Evolutionary conservation across 768 basidiomycete genomes (phyloP).

Genomic region (Lyophyllum shimeji): DNA sequence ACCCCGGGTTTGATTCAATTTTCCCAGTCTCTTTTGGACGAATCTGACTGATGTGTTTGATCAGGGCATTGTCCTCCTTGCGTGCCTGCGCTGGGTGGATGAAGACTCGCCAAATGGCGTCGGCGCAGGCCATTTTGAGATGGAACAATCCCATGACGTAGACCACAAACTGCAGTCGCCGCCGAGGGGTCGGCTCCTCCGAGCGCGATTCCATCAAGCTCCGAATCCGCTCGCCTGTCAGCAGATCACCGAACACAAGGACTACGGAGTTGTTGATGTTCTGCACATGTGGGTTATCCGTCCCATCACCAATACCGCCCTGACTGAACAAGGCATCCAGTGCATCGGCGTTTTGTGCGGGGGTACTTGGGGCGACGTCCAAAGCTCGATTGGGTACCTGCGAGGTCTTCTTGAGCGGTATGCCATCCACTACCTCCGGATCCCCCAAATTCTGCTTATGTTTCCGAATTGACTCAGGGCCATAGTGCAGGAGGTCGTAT

Average conservation of each 20-base stretch:
- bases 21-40: slow-evolving; percentile 26
- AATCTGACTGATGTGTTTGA: slow-evolving; percentile 19
- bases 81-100: slow-evolving; percentile 14
- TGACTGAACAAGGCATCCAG: slow-evolving; percentile 17
- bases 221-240: slow-evolving; percentile 23
- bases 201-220: slow-evolving; percentile 20
- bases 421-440: slow-evolving; percentile 24
- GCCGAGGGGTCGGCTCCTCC: slow-evolving; percentile 27
- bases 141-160: slow-evolving; percentile 27
- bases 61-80: slow-evolving; percentile 15
- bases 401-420: slow-evolving; percentile 14
- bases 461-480: slow-evolving; percentile 13
- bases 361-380: slow-evolving; percentile 24
- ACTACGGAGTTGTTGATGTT: slow-evolving; percentile 16
- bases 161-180: slow-evolving; percentile 29
- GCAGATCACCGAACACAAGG: slow-evolving; percentile 28
- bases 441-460: slow-evolving; percentile 16
- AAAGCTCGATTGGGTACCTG: slow-evolving; percentile 19
- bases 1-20: slow-evolving; percentile 26
- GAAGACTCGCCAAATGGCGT: slow-evolving; percentile 23
- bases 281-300: not conserved
- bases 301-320: slow-evolving; percentile 22
- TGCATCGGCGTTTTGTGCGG: slow-evolving; percentile 19
- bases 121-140: slow-evolving; percentile 25
- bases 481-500: slow-evolving; percentile 21